phyloP scores from a whole-genome alignment of 2,329 filamentous ascomycete genomes.

The Pseudocercospora pini-densiflorae region DNA sequence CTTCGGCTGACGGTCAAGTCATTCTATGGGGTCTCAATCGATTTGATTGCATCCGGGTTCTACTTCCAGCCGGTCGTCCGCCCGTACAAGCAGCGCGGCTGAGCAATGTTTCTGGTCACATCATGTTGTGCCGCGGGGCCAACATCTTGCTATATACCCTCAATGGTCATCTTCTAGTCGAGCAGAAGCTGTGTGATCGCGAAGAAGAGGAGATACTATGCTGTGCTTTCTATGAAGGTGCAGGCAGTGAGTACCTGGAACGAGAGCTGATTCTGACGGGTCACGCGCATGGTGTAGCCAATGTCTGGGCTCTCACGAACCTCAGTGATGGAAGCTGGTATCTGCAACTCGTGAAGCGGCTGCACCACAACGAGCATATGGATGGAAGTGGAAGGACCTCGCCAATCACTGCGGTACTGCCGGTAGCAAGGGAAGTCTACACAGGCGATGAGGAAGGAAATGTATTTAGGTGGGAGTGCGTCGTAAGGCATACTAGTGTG shows the following conservation, averaged over 20 bases:
- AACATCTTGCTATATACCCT: slow-evolving; percentile 81
- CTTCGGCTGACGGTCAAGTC: slow-evolving; percentile 78
- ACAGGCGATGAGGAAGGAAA: slow-evolving; percentile 92
- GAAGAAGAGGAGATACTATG: slow-evolving; percentile 72
- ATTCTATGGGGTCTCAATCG: slow-evolving; percentile 95
- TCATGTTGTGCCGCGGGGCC: slow-evolving; percentile 79
- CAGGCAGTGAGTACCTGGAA: slow-evolving; percentile 89
- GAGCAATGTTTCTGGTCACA: slow-evolving; percentile 89
- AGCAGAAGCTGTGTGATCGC: slow-evolving; percentile 76
- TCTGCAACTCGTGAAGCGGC: slow-evolving; percentile 75
- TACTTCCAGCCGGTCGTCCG: slow-evolving; percentile 59
- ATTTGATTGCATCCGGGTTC: slow-evolving; percentile 71
- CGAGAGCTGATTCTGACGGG: slow-evolving; percentile 87
- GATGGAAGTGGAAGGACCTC: slow-evolving; percentile 71
- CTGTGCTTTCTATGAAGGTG: slow-evolving; percentile 91
- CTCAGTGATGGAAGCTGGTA: slow-evolving; percentile 68
- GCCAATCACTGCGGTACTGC: slow-evolving; percentile 83
- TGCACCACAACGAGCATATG: slow-evolving; percentile 68
- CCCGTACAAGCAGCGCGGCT: slow-evolving; percentile 74
- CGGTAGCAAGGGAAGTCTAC: slow-evolving; percentile 83
- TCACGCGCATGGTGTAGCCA: slow-evolving; percentile 81
- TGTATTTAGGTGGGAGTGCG: slow-evolving; percentile 59
- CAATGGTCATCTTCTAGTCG: slow-evolving; percentile 81
- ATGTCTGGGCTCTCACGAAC: slow-evolving; percentile 66
- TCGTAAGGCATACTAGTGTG: slow-evolving; percentile 30